Base-by-base conservation (phyloP, 1,284 basidiomycete genomes). In the Chalciporus piperatoides region DNA sequence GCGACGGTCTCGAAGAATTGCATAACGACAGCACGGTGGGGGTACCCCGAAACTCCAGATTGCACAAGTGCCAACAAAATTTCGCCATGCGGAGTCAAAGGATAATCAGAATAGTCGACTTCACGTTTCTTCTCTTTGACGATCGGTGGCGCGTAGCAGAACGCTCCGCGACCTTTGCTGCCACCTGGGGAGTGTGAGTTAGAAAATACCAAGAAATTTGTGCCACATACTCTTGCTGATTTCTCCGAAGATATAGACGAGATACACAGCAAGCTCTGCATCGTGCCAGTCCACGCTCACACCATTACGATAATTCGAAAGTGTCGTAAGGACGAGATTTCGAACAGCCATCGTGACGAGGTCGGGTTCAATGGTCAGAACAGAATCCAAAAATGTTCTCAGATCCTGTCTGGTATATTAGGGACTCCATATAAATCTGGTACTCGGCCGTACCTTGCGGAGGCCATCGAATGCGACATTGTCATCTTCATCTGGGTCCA, bases 231-330 rank as follows among this genome's bases (percentile, higher is more conserved):
- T 79, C 72, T 88, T 91, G 67, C 86, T 90, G 57, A 94, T 84
- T 68, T 99, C 96, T 36, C 94, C 95, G 61, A 93, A 99, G 30
- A 95, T 90, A 66, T 85, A 97, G 1, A 97, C 84, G 24, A 98
- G 79, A 66, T 93, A 93, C 14, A 97, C 74, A 0, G 92, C 93
- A 17, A 99, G 77, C 68, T 99, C 97, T 1, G 90, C 90, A 60
- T 97, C 89, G 63, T 95, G 86, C 97, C 97, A 99, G 44, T 88
- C 81, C 17, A 97, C 57, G 40, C 74, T 56, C 14, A 78, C 67
- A 2, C 85, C 82, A 51, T 70, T 81, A 56, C 60, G 51, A 57
- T 84, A 90, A 1, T 82, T 78, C 8, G 81, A 78, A 28, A 96
- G 77, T 0, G 89, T 92, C 53, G 80, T 79, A 46, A 87, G 65